A percentile compares a stretch with the other conserved stretches of the same genome.
Evolutionary conservation across 495 filamentous ascomycete genomes (phyloP).

Genomic region (Aspergillus kassunensis): DNA sequence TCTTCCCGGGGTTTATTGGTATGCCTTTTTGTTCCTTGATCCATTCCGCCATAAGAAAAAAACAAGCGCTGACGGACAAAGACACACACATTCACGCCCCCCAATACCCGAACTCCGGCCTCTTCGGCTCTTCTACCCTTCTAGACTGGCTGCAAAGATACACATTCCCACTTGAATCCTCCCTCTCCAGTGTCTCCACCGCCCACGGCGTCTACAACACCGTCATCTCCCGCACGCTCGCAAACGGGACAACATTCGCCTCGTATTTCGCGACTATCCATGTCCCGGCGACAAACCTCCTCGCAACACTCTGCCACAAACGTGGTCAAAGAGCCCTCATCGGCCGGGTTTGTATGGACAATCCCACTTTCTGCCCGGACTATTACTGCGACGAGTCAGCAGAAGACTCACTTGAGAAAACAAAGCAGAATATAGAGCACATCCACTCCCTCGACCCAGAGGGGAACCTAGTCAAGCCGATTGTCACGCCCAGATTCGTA

Average conservation of each 20-base stretch:
- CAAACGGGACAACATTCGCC: conserved; percentile 85
- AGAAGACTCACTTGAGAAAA: conserved; percentile 51
- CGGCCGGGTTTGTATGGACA: conserved; percentile 90
- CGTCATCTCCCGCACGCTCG: conserved; percentile 72
- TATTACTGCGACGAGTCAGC: conserved; percentile 71
- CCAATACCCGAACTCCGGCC: conserved; percentile 87
- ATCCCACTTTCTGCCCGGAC: conserved; percentile 53
- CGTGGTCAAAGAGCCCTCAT: conserved; percentile 86
- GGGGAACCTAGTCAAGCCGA: conserved; percentile 60
- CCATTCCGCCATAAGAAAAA: background rate
- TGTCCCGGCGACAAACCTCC: conserved; percentile 77
- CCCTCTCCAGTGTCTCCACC: conserved; percentile 47
- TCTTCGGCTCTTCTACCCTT: conserved; percentile 86
- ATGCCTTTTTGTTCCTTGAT: conserved; percentile 7
- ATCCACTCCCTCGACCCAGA: conserved; percentile 62
- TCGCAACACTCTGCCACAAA: conserved; percentile 71
- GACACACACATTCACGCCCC: conserved; percentile 94
- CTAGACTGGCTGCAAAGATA: conserved; percentile 90
- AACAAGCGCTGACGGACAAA: conserved; percentile 25
- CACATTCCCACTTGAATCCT: conserved; percentile 90
- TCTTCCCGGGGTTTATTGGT: conserved; percentile 95
- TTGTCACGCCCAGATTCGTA: conserved; percentile 89
- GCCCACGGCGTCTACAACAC: conserved; percentile 62
- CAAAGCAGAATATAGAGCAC: conserved; percentile 60
- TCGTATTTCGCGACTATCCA: conserved; percentile 90